Evolutionary conservation across 2,329 filamentous ascomycete genomes (phyloP), one percentile per base, ranked within the genome.

Genomic region (Ophiostoma sp.): DNA sequence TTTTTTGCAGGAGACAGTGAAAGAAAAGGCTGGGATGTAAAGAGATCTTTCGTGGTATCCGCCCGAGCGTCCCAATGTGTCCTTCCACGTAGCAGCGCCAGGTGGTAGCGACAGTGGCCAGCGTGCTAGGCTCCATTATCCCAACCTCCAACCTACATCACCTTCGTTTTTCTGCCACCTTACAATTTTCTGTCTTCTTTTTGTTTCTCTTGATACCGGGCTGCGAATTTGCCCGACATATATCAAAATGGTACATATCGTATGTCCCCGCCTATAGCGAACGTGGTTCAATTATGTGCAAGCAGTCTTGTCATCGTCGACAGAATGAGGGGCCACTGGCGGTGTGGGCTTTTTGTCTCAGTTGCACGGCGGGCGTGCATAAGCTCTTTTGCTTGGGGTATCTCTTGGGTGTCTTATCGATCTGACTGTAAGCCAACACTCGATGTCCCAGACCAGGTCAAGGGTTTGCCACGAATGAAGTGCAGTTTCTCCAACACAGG

Each of bases 301-400:
- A 25, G 8, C 31, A 31, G 39, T 52, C 33, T 8, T 36, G 33
- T 36, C 33, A 36, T 33, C 25, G 68, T 70, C n/a, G 68, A 39
- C 31, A 9, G 7, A 22, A 19, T 42, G 33, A 17, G 50, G 36
- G 19, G 9, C 28, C 52, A 70, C 22, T 22, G 52, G 52, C 69
- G 69, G 69, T 70, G 69, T 61, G 52, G 22, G 52, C 36, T 48
- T 48, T 4, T 19, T 61, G 52, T 70, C 69, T 61, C 69, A 59
- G 69, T 31, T 36, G 42, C 66, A 22, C 66, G 66, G 28, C 31
- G 66, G 25, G 17, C 33, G 68, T 55, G 48, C 33, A 28, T 59
- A 59, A 31, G 31, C n/a, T 42, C 28, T 57, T 12, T 22, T 17
- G n/a, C 25, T 55, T 55, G 50, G 12, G 6, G 50, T 36, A 36